A percentile compares a stretch with the other conserved stretches of the same genome.
phyloP scores from a whole-genome alignment of 257 asterid genomes.

The Salvia splendens region DNA sequence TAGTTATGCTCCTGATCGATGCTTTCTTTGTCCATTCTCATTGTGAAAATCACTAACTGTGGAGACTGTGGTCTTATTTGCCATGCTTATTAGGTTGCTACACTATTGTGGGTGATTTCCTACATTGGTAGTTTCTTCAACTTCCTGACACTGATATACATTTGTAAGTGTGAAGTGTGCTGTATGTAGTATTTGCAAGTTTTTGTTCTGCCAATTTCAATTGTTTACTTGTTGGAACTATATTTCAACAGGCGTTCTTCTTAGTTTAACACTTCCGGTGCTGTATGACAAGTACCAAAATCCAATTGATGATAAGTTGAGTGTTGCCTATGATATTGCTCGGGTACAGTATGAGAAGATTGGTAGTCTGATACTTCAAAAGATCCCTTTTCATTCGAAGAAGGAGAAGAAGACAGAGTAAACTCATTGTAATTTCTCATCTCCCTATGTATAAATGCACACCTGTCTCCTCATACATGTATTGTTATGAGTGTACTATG shows the following conservation, averaged over 20 bases:
- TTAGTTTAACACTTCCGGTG: conserved; percentile 71
- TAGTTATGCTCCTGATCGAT: conserved; percentile 21
- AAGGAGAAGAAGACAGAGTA: conserved; percentile 81
- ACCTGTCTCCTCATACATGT: neutral
- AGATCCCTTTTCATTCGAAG: conserved; percentile 50
- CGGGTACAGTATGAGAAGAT: conserved; percentile 55
- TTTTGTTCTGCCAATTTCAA: conserved; percentile 4
- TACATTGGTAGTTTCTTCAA: conserved; percentile 75
- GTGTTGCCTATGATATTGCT: conserved; percentile 46
- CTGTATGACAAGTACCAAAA: conserved; percentile 75
- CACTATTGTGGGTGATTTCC: conserved; percentile 62
- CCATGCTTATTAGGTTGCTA: conserved; percentile 62
- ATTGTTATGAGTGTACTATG: neutral
- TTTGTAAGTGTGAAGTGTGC: conserved; percentile 51
- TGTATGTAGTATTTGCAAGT: neutral
- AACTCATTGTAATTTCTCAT: conserved; percentile 39
- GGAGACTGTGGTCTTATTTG: conserved; percentile 18
- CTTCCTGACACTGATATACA: conserved; percentile 70
- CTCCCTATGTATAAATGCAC: neutral
- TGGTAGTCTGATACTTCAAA: conserved; percentile 49
- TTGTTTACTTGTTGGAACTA: conserved; percentile 11
- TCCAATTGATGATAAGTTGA: conserved; percentile 71
- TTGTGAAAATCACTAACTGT: conserved; percentile 22
- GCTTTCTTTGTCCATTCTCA: conserved; percentile 17
- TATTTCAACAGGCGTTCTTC: conserved; percentile 61